A percentile compares a stretch with the other conserved stretches of the same genome.
phyloP scores from a whole-genome alignment of 176 grass and related monocot genomes.

The Aegilops sharonensis region DNA sequence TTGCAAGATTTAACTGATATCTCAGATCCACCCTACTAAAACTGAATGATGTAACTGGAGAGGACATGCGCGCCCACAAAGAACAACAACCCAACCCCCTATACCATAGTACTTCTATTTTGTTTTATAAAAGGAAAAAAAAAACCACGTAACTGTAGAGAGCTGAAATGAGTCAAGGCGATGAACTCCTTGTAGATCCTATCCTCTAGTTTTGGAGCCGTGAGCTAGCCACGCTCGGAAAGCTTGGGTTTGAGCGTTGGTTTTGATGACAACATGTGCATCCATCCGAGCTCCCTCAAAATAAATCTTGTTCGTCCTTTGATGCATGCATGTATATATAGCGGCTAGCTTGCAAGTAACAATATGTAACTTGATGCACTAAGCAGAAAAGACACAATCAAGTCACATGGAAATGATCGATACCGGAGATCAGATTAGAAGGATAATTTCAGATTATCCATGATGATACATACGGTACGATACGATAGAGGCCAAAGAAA shows the following conservation, averaged over 20 bases:
- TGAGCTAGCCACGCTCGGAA: not conserved
- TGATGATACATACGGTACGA: too few relatives aligned
- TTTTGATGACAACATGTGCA: not conserved
- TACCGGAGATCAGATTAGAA: too few relatives aligned
- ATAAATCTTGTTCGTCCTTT: not conserved
- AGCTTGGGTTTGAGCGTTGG: too few relatives aligned
- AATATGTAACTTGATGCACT: too few relatives aligned
- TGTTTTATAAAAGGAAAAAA: not conserved
- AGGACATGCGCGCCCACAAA: not conserved
- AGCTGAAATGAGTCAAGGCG: not conserved
- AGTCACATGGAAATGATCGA: not conserved
- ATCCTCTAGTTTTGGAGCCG: not conserved
- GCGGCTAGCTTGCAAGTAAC: too few relatives aligned
- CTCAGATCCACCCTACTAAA: slow-evolving; percentile 3
- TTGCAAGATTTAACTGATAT: not conserved
- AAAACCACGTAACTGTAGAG: not conserved
- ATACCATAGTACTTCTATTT: not conserved
- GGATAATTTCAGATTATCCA: not conserved
- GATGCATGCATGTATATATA: not conserved
- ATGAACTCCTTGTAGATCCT: not conserved
- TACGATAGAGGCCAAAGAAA: too few relatives aligned
- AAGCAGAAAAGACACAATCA: not conserved
- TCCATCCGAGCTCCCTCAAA: not conserved
- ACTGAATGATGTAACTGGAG: not conserved
- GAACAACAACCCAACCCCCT: not conserved